Evolutionary conservation across 2,329 filamentous ascomycete genomes (phyloP), one percentile per base, ranked within the genome.

Genomic region (Botrytis aclada): DNA sequence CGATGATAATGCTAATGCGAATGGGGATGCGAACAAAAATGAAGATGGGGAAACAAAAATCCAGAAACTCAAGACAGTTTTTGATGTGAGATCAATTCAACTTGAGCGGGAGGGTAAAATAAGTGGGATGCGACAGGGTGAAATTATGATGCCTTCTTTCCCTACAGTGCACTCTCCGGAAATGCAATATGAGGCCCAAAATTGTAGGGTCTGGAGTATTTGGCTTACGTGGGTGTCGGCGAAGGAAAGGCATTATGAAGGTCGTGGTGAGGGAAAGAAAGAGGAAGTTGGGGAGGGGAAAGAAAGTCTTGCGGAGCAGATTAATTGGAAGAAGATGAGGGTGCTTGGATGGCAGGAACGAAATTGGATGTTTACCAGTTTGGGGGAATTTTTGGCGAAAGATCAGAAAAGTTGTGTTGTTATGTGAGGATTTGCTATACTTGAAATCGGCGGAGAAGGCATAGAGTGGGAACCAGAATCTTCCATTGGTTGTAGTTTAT

Each of bases 71-170:
- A 34, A 65, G 45, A 37, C 43, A 14, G 1, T 65, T 4, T 65
- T 65, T 8, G 32, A 51, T 20, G 43, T 51, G n/a, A 34, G 10
- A 10, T 47, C 43, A 5, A 47, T 65, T 2, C 41, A n/a, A 37
- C 43, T 65, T 14, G 43, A 34, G 43, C 20, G 29, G 1, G 12
- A 37, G 22, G 32, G 6, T 0, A 47, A 65, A 8, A 4, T 47
- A 47, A 65, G 63, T 34, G 63, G 63, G 1, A 47, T 51, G 63
- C 34, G 63, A 65, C 41, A 51, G 22, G 43, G 63, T 65, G 63
- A 37, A 32, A 65, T 65, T 37, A 4, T n/a, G 2, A 16, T 12
- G 12, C 7, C 37, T n/a, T 18, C 60, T n/a, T 9, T 2, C 12
- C 18, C 58, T 20, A 4, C 12, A 14, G 25, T n/a, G 9, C 2